These are phyloP conservation scores for Saccharomycopsis selenospora DNA, from an alignment of 805 yeast species.

Conservation along the genomic window DNA sequence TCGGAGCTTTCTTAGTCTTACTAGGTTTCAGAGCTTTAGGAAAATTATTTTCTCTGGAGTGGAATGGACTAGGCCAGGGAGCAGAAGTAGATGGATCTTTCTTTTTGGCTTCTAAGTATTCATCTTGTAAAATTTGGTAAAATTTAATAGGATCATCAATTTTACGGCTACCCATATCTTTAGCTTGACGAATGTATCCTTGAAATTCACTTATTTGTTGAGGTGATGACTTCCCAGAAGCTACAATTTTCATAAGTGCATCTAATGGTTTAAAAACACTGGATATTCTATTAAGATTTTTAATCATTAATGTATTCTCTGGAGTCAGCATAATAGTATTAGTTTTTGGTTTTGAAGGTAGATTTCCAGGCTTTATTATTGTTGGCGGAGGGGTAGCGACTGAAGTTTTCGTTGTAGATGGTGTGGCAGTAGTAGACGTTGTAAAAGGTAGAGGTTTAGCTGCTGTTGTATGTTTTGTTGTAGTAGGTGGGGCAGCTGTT, in stretches of 20 bases:
- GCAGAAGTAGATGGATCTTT: background rate
- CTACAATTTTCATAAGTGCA: conserved; percentile 75
- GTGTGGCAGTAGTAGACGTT: conserved; percentile 18
- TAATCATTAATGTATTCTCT: conserved; percentile 74
- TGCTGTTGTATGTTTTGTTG: too few relatives aligned
- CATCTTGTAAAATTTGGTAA: conserved; percentile 17
- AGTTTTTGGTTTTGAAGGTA: conserved; percentile 24
- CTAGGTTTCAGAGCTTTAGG: background rate
- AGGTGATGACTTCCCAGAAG: conserved; percentile 68
- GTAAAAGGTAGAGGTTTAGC: too few relatives aligned
- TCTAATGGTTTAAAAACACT: conserved; percentile 60
- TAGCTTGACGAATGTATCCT: conserved; percentile 69
- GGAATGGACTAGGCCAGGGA: background rate
- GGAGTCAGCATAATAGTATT: conserved; percentile 43
- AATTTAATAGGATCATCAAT: conserved; percentile 19
- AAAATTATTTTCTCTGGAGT: background rate
- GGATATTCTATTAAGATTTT: conserved; percentile 78
- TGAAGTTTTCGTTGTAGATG: conserved; percentile 13
- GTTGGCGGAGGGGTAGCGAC: background rate
- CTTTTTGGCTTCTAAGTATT: conserved; percentile 19
- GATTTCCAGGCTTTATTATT: conserved; percentile 17
- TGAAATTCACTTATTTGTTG: conserved; percentile 75
- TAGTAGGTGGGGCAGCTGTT: conserved; percentile 24
- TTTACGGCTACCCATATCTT: conserved; percentile 49
- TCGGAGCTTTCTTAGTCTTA: background rate